These are phyloP conservation scores for Bipolaris victoriae DNA, from an alignment of 2,329 filamentous ascomycete genomes.

Conservation along the genomic window DNA sequence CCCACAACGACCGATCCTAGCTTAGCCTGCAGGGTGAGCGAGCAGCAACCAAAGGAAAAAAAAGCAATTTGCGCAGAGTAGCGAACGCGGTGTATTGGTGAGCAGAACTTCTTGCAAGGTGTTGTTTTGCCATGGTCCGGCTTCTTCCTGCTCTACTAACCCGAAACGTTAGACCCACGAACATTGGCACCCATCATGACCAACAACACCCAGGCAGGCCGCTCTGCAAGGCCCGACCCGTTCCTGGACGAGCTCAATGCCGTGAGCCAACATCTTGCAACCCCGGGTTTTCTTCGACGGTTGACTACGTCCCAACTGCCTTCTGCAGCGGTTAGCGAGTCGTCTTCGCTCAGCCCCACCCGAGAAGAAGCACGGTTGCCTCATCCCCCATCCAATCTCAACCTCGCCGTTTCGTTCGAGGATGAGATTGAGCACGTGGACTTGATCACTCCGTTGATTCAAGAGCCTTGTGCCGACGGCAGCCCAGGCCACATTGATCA, in stretches of 20 bases:
- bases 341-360: constrained; percentile 46
- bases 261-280: constrained; percentile 41
- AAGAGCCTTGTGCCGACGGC: constrained; percentile 45
- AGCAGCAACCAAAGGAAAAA: constrained; percentile 17
- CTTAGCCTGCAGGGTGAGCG: constrained; percentile 13
- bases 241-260: constrained; percentile 44
- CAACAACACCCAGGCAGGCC: constrained; percentile 28
- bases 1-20: constrained; percentile 15
- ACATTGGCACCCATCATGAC: constrained; percentile 40
- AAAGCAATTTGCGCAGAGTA: constrained; percentile 23
- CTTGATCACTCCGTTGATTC: constrained; percentile 41
- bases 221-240: constrained; percentile 33
- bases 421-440: constrained; percentile 43
- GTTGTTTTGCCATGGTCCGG: constrained; percentile 31
- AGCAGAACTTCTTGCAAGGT: constrained; percentile 30
- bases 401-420: constrained; percentile 35
- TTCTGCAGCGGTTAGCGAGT: constrained; percentile 48
- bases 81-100: constrained; percentile 24
- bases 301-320: constrained; percentile 47
- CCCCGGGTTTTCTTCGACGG: constrained; percentile 43
- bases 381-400: constrained; percentile 42
- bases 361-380: constrained; percentile 41
- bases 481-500: constrained; percentile 31
- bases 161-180: constrained; percentile 36
- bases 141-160: constrained; percentile 33